Percentiles rank a stretch among this genome's conserved stretches.
Conservation (phyloP, 2,329 filamentous ascomycete genomes). For the Orbilia blumenaviensis region DNA sequence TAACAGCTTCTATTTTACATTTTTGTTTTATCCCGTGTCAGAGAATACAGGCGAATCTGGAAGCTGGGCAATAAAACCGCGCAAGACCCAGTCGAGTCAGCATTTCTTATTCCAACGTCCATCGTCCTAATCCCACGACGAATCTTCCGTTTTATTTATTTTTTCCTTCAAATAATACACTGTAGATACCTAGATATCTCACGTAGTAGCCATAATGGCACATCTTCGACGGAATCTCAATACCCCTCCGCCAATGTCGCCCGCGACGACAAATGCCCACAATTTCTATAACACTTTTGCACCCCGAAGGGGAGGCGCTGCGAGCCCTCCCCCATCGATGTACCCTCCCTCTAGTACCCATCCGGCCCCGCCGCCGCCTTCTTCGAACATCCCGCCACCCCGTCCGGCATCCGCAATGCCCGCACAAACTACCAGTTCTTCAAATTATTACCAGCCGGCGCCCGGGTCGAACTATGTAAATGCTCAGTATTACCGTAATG, state of each 20-base stretch:
- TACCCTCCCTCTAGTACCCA: constrained; percentile 12
- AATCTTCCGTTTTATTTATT: background rate
- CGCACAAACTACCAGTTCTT: constrained; percentile 22
- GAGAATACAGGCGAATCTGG: constrained; percentile 29
- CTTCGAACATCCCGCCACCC: constrained; percentile 22
- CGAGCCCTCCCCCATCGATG: constrained; percentile 47
- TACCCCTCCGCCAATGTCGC: constrained; percentile 51
- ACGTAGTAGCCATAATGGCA: constrained; percentile 32
- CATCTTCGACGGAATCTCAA: constrained; percentile 49
- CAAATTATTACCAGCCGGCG: constrained; percentile 35
- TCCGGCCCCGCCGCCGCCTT: constrained; percentile 4
- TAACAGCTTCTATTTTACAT: background rate
- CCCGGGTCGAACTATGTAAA: constrained; percentile 45
- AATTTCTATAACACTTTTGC: constrained; percentile 53
- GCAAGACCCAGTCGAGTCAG: constrained; percentile 26
- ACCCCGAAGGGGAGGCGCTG: constrained; percentile 22
- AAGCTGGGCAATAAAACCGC: constrained; percentile 48
- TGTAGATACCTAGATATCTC: constrained; percentile 11
- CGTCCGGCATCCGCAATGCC: constrained; percentile 48
- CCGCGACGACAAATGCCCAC: constrained; percentile 46
- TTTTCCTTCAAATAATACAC: background rate
- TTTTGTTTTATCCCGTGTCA: constrained; percentile 12
- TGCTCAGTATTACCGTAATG: constrained; percentile 50
- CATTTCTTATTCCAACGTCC: background rate
- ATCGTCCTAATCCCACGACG: background rate